Conservation (phyloP, 352 stramenopile genomes). For the Phytophthora constricta region DNA sequence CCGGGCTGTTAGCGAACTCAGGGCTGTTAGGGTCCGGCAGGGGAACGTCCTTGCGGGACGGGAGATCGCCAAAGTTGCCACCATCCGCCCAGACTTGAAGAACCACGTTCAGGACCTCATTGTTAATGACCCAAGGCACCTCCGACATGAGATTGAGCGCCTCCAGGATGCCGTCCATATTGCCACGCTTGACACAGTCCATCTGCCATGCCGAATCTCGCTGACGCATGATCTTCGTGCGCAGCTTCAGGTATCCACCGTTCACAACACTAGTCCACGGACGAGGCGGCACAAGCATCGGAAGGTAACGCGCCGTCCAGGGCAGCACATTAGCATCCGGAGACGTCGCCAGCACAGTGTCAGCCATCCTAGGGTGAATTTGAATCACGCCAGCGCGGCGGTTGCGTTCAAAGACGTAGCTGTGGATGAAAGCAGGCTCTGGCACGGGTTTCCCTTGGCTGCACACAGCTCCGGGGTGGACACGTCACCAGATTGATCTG, state of each 20-base stretch:
- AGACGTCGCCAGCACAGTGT: slow-evolving; percentile 58
- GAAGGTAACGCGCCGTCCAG: slow-evolving; percentile 90
- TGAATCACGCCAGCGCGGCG: slow-evolving; percentile 81
- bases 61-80: slow-evolving; percentile 94
- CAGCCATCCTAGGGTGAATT: slow-evolving; percentile 67
- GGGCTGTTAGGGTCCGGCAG: slow-evolving; percentile 61
- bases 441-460: slow-evolving; percentile 32
- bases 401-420: slow-evolving; percentile 84
- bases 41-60: slow-evolving; percentile 70
- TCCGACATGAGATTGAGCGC: slow-evolving; percentile 93
- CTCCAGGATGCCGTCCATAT: slow-evolving; percentile 88
- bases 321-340: slow-evolving; percentile 68
- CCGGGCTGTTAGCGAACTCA: slow-evolving; percentile 71
- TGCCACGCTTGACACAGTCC: slow-evolving; percentile 88
- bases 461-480: slow-evolving; percentile 42
- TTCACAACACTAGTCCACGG: slow-evolving; percentile 90
- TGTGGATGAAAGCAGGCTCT: slow-evolving; percentile 70
- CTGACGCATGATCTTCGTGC: slow-evolving; percentile 94
- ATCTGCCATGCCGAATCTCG: slow-evolving; percentile 84
- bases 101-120: slow-evolving; percentile 92
- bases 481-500: slow-evolving; percentile 36
- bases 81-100: slow-evolving; percentile 92
- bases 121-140: slow-evolving; percentile 96
- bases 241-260: slow-evolving; percentile 94
- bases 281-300: slow-evolving; percentile 96